Base-by-base conservation (phyloP, 768 basidiomycete genomes). In the Calocybe cyanea region DNA sequence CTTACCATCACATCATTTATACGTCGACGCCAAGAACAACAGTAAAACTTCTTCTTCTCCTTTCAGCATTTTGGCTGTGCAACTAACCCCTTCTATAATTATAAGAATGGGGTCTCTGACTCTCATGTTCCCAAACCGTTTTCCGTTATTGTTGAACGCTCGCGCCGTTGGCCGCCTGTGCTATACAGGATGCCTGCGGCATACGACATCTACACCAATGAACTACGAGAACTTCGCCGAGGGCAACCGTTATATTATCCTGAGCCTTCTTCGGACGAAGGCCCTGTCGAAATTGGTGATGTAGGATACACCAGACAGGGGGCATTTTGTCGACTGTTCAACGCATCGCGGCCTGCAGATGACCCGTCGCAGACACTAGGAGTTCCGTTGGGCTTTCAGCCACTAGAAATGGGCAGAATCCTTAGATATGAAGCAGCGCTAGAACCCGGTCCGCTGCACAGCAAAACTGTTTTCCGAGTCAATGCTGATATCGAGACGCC, bases 321-420 rank as follows among this genome's bases (percentile, higher is more conserved):
- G 17, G 46, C 46, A 10, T 56, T 56, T 18, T 46, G 33, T 15
- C 34, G 43, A 1, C 51, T 55, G 19, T 50, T 53, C 43, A 56
- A 48, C 17, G 41, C 44, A 4, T 38, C 53, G 11, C 37, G 18
- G 24, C 11, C 44, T 24, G 31, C 36, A 6, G 33, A 46, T 14
- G 41, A 52, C 25, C 50, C 53, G 1, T 5, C 33, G n/a, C 53
- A 55, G 24, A 7, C 23, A 2, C 28, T 41, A 25, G 50, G 50
- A 2, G 48, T 55, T 5, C 53, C 50, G 21, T 15, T 34, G n/a
- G 38, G 20, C 11, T 52, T 51, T 24, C 42, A 46, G 28, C 23
- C 14, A 5, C 24, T 55, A 11, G 35, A 44, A 15, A 19, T 55
- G n/a, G 41, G 45, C 1, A 3, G 7, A 9, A 41, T 52, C 11